These are phyloP conservation scores for Tulasnella sp. DNA, from an alignment of 768 basidiomycete species.

Conservation along the genomic window DNA sequence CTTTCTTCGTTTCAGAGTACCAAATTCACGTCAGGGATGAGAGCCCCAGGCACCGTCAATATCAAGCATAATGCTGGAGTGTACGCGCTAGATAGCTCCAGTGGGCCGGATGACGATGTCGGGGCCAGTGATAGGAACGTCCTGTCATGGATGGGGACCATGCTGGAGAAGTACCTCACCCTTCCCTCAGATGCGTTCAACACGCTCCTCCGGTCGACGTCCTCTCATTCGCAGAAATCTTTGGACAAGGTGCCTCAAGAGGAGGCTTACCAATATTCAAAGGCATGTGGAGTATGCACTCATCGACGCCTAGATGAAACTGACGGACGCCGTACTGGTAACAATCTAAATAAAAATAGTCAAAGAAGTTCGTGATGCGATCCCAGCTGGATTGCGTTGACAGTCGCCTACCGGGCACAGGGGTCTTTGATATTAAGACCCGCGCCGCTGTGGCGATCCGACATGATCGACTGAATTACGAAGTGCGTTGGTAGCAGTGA, in stretches of 20 bases:
- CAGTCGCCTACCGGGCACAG: constrained; percentile 69
- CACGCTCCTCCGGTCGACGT: constrained; percentile 36
- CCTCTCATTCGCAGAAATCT: constrained; percentile 10
- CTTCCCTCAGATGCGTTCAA: constrained; percentile 52
- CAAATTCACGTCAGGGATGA: constrained; percentile 67
- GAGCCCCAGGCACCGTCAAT: constrained; percentile 60
- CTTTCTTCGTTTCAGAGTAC: not conserved
- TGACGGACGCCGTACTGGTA: not conserved
- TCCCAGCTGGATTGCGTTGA: constrained; percentile 91
- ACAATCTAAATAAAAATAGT: too few species aligned
- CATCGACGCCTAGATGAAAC: too few species aligned
- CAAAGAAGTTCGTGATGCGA: constrained; percentile 65
- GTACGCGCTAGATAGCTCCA: constrained; percentile 14
- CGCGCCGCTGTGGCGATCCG: constrained; percentile 77
- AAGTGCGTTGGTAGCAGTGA: constrained; percentile 32
- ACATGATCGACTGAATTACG: constrained; percentile 73
- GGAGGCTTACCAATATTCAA: constrained; percentile 82
- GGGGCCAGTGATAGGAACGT: constrained; percentile 44
- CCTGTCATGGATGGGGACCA: constrained; percentile 75
- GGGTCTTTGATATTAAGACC: constrained; percentile 95
- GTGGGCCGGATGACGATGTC: not conserved
- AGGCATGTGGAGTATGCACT: too few species aligned
- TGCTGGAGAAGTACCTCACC: constrained; percentile 84
- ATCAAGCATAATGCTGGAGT: constrained; percentile 42
- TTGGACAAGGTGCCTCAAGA: constrained; percentile 26